These are phyloP conservation scores for Lactifluus volemus DNA, from an alignment of 768 basidiomycete genomes.

Conservation along the genomic window DNA sequence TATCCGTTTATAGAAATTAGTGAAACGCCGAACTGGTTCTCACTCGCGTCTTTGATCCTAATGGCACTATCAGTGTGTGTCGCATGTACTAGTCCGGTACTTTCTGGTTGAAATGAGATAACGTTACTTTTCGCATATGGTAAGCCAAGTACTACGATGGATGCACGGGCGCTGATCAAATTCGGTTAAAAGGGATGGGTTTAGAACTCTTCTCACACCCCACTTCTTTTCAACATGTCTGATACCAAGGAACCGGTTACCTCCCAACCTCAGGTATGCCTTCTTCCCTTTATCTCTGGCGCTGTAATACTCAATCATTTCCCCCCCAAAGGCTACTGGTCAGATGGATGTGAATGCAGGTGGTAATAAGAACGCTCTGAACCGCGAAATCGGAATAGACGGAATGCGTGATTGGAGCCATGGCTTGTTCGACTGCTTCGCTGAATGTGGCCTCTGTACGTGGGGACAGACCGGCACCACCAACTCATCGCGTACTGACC, in stretches of 20 bases:
- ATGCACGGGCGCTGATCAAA: too few relatives aligned
- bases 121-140: too few relatives aligned
- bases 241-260: background rate
- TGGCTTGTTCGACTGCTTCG: constrained; percentile 22
- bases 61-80: too few relatives aligned
- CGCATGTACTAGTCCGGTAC: too few relatives aligned
- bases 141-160: too few relatives aligned
- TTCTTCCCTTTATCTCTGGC: background rate
- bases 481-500: too few relatives aligned
- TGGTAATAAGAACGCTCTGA: constrained; percentile 21
- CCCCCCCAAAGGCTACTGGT: background rate
- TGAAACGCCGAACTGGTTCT: too few relatives aligned
- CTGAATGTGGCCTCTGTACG: constrained; percentile 24
- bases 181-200: background rate
- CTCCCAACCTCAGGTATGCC: background rate
- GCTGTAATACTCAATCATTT: background rate
- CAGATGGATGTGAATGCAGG: background rate
- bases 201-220: background rate
- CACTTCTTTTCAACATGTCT: background rate
- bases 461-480: background rate
- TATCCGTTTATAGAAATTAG: too few relatives aligned
- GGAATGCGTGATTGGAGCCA: constrained; percentile 30
- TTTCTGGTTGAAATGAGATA: too few relatives aligned
- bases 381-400: constrained; percentile 19
- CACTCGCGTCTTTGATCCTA: too few relatives aligned